Conservation (phyloP, 352 stramenopile genomes). For the Globisporangium abappressorium region DNA sequence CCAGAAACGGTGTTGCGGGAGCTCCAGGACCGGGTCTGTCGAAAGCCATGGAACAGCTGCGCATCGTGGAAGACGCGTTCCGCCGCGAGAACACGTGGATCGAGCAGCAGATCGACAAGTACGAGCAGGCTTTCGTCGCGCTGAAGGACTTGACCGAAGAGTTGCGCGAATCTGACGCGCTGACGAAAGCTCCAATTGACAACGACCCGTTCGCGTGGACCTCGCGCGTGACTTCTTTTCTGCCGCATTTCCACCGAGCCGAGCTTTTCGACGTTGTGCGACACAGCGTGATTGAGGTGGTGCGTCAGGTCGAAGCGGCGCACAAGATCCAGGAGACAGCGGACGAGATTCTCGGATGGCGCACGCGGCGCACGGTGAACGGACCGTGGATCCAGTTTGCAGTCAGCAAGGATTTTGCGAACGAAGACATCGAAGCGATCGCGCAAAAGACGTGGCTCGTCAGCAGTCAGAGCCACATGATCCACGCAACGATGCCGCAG, state of each 20-base stretch:
- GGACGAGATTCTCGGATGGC: constrained; percentile 23
- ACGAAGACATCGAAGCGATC: constrained; percentile 13
- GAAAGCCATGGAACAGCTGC: constrained; percentile 13
- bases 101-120: constrained; percentile 14
- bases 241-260: constrained; percentile 15
- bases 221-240: constrained; percentile 1
- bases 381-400: constrained; percentile 23
- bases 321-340: constrained; percentile 12
- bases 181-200: not conserved
- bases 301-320: constrained; percentile 11
- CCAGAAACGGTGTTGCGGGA: not conserved
- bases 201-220: constrained; percentile 19
- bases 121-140: constrained; percentile 16
- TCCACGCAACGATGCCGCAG: constrained; percentile 25
- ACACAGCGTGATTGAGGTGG: constrained; percentile 14
- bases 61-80: constrained; percentile 11
- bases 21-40: not conserved
- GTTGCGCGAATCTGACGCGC: constrained; percentile 1
- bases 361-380: constrained; percentile 13
- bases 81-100: constrained; percentile 12
- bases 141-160: constrained; percentile 10
- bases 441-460: constrained; percentile 17
- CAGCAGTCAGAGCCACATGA: constrained; percentile 13
- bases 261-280: constrained; percentile 13
- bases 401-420: constrained; percentile 21